Base-by-base conservation (phyloP, 2,329 filamentous ascomycete species). In the Beauveria bassiana region DNA sequence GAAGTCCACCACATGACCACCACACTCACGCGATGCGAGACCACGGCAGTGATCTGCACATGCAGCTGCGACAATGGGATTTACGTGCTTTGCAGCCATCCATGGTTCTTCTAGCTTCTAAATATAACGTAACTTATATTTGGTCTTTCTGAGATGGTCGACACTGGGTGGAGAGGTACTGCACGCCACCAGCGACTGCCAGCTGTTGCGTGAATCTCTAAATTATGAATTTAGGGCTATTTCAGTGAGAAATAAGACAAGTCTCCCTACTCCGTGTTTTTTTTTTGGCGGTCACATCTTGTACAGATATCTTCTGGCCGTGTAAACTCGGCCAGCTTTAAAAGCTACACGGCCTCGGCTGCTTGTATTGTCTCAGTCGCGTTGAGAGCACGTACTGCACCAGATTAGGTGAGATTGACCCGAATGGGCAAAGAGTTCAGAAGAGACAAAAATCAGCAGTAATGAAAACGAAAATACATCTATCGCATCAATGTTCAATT, bases 1-100 rank as follows among this genome's bases (percentile, higher is more conserved):
- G 51, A 59, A 52, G 38, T 59, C 47, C 47, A 26, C 47, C 49
- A 34, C 47, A 43, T 52, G 47, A 59, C 38, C 45, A 59, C 38
- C 45, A 24, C 16, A 34, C 49, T 45, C 47, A 52, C 57, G 34
- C 22, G 57, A 59, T 45, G 57, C 24, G 7, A 43, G 38, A 24
- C 26, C 12, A 46, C 57, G 34, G 9, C 24, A 6, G 24, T 9
- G 8, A 40, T 20, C 40, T 31, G 46, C 47, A 52, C 46, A 34
- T 22, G 22, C 18, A 22, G 28, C 14, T 46, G n/a, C n/a, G 8
- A 6, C 42, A 8, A 14, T 31, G 43, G 43, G 1, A 18, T 31
- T 5, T 12, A 26, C 31, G 45, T 22, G n/a, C 22, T 40, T 40
- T 10, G n/a, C 42, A 9, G 16, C 8, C 26, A 31, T 34, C 12